These are phyloP conservation scores for Lippia alba DNA, from an alignment of 305 asterid genomes.

Conservation along the genomic window DNA sequence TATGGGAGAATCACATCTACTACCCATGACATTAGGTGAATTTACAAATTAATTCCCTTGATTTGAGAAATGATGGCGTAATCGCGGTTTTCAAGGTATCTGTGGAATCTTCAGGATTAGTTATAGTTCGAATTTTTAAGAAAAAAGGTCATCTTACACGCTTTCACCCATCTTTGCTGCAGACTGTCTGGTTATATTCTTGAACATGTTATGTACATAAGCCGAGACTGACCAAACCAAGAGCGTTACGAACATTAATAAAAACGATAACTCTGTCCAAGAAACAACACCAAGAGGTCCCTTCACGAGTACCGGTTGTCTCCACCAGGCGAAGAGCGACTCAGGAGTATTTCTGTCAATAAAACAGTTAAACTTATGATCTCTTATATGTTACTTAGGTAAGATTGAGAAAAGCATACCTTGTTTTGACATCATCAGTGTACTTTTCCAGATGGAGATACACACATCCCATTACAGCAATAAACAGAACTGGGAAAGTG, in stretches of 20 bases:
- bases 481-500: constrained; percentile 56
- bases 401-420: constrained; percentile 18
- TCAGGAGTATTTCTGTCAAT: constrained; percentile 31
- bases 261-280: constrained; percentile 41
- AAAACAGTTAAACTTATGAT: not conserved
- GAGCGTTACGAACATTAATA: constrained; percentile 44
- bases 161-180: constrained; percentile 45
- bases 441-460: constrained; percentile 51
- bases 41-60: too few relatives aligned
- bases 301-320: constrained; percentile 38
- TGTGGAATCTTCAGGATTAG: too few relatives aligned
- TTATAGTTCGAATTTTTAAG: not conserved
- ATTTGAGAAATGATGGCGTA: too few relatives aligned
- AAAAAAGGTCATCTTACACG: constrained; percentile 39
- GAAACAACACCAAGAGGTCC: constrained; percentile 57
- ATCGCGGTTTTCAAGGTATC: too few relatives aligned
- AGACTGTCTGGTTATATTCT: constrained; percentile 46
- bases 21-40: too few relatives aligned
- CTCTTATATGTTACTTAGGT: not conserved
- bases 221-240: constrained; percentile 55
- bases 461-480: constrained; percentile 64
- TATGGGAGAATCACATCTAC: too few relatives aligned
- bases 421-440: constrained; percentile 17
- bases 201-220: constrained; percentile 48
- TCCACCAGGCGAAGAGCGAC: constrained; percentile 36